Base-by-base conservation (phyloP, 169 alveolate genomes). In the Babesia sp. region DNA sequence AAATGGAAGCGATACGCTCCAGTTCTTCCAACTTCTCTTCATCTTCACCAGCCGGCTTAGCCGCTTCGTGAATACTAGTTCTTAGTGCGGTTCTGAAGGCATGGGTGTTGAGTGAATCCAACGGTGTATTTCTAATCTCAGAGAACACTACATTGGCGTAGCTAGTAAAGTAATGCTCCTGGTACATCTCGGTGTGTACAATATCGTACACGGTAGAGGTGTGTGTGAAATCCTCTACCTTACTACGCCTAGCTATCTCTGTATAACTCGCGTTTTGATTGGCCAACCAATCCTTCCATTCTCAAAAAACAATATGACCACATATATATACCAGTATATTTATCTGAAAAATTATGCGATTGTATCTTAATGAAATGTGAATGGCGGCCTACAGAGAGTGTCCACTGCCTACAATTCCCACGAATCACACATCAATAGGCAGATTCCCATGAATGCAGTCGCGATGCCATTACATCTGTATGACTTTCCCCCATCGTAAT, bases 111-210 rank as follows among this genome's bases (percentile, higher is more conserved):
- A 79, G 70, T 16, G 67, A 58, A n/a, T 58, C 66, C 73, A 58
- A 34, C 9, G 87, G 87, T 31, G 83, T 79, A 71, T 79, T 71
- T 33, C 87, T 20, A 1, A 79, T 70, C 48, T 71, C 60, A 51
- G 53, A 18, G 41, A 79, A 79, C 20, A 70, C 83, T 11, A 71
- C 59, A 54, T 79, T 79, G 46, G 78, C 58, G n/a, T 44, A 33
- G 66, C 79, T 33, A n/a, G n/a, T 9, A 39, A 37, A 33, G 28
- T 24, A 12, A n/a, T 44, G 28, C 24, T 60, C 61, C 48, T 20
- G 54, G 74, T 64, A 64, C 63, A 64, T 50, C 24, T 64, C 61
- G 24, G 34, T 3, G 53, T 37, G 33, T 41, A 41, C 9, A 11
- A 16, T n/a, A n/a, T n/a, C 48, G 20, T 41, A 16, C 48, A 9